These are phyloP conservation scores for Nitzschia palea DNA, from an alignment of 108 stramenopile genomes.

Conservation along the genomic window DNA sequence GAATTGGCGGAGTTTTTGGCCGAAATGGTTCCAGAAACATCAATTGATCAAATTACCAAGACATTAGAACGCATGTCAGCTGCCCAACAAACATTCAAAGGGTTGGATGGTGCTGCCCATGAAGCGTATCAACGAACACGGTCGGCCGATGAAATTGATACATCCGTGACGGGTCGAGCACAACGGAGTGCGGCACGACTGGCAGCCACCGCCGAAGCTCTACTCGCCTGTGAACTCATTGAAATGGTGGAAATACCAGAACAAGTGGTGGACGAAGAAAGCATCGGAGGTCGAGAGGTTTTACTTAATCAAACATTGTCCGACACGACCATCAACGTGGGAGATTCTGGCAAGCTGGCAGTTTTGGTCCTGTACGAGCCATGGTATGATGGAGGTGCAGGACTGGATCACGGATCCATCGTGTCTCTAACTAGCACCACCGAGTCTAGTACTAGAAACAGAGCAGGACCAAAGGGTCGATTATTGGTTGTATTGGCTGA, in stretches of 20 bases:
- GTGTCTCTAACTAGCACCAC: conserved; percentile 2
- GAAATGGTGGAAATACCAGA: conserved; percentile 44
- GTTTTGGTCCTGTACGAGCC: conserved; percentile 73
- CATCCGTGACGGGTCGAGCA: conserved; percentile 67
- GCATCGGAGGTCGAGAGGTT: conserved; percentile 47
- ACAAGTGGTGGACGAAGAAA: conserved; percentile 15
- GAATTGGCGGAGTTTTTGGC: conserved; percentile 17
- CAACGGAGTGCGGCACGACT: conserved; percentile 67
- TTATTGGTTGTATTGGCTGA: conserved; percentile 58
- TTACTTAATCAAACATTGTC: conserved; percentile 41
- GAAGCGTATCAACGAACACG: conserved; percentile 84
- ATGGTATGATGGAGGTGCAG: conserved; percentile 70
- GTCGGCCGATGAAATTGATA: conserved; percentile 33
- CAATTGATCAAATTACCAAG: conserved; percentile 18
- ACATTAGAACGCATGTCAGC: conserved; percentile 58
- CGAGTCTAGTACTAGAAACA: not conserved
- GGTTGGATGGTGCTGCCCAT: conserved; percentile 78
- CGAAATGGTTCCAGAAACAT: not conserved
- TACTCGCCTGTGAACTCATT: conserved; percentile 76
- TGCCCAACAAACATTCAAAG: conserved; percentile 69
- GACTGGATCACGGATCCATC: conserved; percentile 68
- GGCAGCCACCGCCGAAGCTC: conserved; percentile 66
- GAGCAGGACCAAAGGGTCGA: conserved; percentile 35
- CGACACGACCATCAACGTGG: not conserved
- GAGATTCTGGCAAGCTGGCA: conserved; percentile 27